Base-by-base conservation (phyloP, 2,329 filamentous ascomycete species). In the Aspergillus intermedius region DNA sequence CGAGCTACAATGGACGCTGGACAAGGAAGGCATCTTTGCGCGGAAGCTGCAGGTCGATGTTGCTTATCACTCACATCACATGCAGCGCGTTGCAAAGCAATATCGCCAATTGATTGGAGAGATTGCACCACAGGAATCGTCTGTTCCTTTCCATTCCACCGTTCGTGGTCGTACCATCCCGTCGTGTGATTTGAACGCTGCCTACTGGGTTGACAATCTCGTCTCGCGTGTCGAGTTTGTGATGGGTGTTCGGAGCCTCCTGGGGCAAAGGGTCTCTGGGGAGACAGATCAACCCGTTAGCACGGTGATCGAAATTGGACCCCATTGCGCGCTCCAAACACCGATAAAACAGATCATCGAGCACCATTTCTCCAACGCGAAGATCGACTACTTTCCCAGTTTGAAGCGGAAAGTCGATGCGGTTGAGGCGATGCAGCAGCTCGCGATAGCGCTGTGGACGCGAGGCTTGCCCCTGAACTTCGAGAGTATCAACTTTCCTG, bases 41-140 rank as follows among this genome's bases (percentile, higher is more conserved):
- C 45, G 54, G n/a, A 37, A 21, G 23, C 44, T 59, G 13, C 49
- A 47, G 19, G 69, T 75, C 3, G 64, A 70, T 21, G 63, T 52
- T 2, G 72, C 73, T 0, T 76, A 74, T 46, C 72, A 76, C 50
- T 70, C 68, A 1, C 59, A 62, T 23, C 69, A 74, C 45, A 73
- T 73, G 68, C 3, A 52, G 41, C 23, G 23, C n/a, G 55, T 59
- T 8, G 52, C 51, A 1, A 49, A 55, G 8, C 50, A 48, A 2
- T 60, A 60, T 17, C 41, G 57, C 1, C 21, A 47, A 13, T 49
- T 54, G 3, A 60, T 60, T 21, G 39, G 54, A 19, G 48, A 42
- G 3, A 57, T 60, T 19, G 42, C 48, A 40, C 57, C 49, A 12
- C 50, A 47, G 3, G 25, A 40, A 5, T 55, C 45, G 17, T 49